Evolutionary conservation across 2,329 filamentous ascomycete genomes (phyloP), one percentile per base, ranked within the genome.

Genomic region (Monilinia laxa): DNA sequence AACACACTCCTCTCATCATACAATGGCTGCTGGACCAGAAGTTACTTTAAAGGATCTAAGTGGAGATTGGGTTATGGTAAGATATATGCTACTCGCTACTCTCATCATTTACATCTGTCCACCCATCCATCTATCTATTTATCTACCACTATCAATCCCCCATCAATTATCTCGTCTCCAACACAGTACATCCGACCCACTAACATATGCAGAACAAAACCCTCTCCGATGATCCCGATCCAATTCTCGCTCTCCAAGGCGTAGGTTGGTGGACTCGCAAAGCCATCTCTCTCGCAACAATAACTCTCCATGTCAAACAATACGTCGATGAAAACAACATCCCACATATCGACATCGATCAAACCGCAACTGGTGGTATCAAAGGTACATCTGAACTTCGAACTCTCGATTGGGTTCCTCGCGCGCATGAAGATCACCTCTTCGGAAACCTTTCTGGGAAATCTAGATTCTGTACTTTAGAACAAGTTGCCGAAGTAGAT

Each of bases 341-440:
- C 38, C 77, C 78, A 28, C 81, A 85, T 73, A 82, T 89, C 76
- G 81, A 85, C 71, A 83, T 88, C 71, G 82, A 84, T 40, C 87
- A 90, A 72, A 79, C 82, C n/a, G 79, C 83, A n/a, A 87, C 85
- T 0, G 88, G 87, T 47, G 85, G 85, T 49, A 79, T 90, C 55
- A 81, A 82, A 66, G 85, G 83, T 66, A 89, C 83, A 23, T 79
- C 79, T 23, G 88, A 91, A 76, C 74, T 78, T 10, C 84, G 88
- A 58, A 78, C 75, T 1, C 77, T 89, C 3, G 83, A 89, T 75
- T 87, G 84, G 81, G 70, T 76, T 28, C 78, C 76, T 69, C 80
- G 82, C 35, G 78, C 80, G 35, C 86, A 88, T 75, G 77, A 78
- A 2, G 87, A 91, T 74, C 81, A 84, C 74, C 81, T 90, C 71